Evolutionary conservation across 805 yeast genomes (phyloP), one percentile per base, ranked within the genome.

Genomic region (Schwanniomyces yamadae): DNA sequence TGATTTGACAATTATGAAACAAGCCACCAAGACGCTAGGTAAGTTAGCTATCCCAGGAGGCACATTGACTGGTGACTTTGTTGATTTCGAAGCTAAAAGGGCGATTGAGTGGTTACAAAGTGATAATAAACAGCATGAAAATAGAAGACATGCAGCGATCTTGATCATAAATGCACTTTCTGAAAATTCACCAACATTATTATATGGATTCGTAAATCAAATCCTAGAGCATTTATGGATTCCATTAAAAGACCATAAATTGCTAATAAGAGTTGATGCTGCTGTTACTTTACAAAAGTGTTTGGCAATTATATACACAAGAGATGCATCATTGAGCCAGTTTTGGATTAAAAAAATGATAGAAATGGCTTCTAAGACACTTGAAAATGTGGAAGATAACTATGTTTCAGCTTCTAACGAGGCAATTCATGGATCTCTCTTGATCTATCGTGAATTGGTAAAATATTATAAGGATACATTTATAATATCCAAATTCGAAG

Each of bases 81-180:
- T 93, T 18, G 97, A 91, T 43, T 84, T 79, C 49, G 96, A 91
- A 57, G 93, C 93, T 6, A 86, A 84, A 52, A 73, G 85, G 32
- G 87, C 96, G 25, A 71, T 91, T 33, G 99, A 93, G 59, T 84
- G 96, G 91, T 73, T 91, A 16, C 85, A 87, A 22, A 73, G 83
- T n/a, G 95, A 89, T 44, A 63, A 55, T 40, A 82, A 87, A 45
- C 88, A 84, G 50, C 63, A 66, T 39, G 96, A 88, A 49, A 75
- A 77, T 29, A 77, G 95, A 50, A 78, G 93, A 44, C 97, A 91
- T 54, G 96, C 97, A 0, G 95, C 97, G 1, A 80, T 89, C 24
- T 68, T 91, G 35, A 80, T 88, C 27, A 77, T 93, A 26, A 77
- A 83, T 6, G 84, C 96, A 1, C 72, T 93, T 42, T 96, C 96